Conservation (phyloP, 2,329 filamentous ascomycete genomes). For the Fusarium newnesense region DNA sequence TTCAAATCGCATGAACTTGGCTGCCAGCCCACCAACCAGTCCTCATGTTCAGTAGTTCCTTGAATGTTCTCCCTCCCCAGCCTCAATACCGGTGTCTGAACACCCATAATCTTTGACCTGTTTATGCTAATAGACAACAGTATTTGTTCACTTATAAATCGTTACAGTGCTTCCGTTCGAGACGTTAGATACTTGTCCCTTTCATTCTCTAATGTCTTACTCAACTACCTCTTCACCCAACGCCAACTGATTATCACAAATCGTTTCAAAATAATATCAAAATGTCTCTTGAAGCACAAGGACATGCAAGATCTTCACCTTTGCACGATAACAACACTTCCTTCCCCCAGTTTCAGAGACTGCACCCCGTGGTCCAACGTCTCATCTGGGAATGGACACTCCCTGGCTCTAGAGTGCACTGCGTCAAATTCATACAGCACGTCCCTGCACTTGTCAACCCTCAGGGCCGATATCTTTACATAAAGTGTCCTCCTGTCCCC, state of each 20-base stretch:
- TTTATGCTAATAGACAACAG: neutral
- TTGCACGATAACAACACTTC: fast-evolving
- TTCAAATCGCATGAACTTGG: neutral
- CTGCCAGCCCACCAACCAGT: neutral
- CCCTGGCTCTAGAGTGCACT: neutral
- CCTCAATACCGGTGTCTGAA: neutral
- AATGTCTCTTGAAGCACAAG: neutral
- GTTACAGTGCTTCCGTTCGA: neutral
- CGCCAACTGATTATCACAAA: too few species aligned
- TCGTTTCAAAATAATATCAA: neutral
- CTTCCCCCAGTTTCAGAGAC: neutral
- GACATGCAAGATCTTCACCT: neutral
- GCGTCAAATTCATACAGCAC: neutral
- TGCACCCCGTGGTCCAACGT: neutral
- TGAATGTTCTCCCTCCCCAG: neutral
- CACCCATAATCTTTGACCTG: neutral
- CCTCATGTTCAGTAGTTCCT: neutral
- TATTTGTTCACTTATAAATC: neutral
- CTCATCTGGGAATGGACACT: neutral
- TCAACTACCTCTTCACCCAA: neutral
- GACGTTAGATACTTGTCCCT: neutral
- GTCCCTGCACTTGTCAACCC: neutral
- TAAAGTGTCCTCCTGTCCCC: neutral
- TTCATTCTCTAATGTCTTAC: neutral
- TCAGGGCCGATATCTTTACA: neutral